phyloP scores from a whole-genome alignment of 176 grass and related monocot species.

The Oryza punctata region DNA sequence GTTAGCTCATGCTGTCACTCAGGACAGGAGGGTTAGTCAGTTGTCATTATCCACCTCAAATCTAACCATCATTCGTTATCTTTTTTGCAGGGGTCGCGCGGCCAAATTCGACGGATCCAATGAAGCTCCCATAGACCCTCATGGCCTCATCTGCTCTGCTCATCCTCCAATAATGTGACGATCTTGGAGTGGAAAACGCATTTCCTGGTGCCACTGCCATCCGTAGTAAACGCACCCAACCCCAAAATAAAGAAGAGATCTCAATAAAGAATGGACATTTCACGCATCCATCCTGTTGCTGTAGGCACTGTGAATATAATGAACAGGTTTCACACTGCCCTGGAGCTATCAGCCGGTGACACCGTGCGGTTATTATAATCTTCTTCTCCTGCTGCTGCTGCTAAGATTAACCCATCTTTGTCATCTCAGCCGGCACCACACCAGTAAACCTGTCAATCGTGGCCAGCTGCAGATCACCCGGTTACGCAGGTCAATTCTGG shows the following conservation, averaged over 20 bases:
- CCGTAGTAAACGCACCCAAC: neutral
- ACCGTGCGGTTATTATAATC: neutral
- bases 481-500: neutral
- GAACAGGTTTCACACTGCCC: constrained; percentile 23
- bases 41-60: constrained; percentile 39
- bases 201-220: constrained; percentile 15
- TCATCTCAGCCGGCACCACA: neutral
- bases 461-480: constrained; percentile 2
- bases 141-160: constrained; percentile 29
- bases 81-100: constrained; percentile 22
- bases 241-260: neutral
- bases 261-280: neutral
- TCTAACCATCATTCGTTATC: constrained; percentile 33
- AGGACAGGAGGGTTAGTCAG: constrained; percentile 27
- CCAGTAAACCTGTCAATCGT: neutral
- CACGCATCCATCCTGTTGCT: neutral
- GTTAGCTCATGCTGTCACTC: constrained; percentile 20
- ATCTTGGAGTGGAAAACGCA: neutral
- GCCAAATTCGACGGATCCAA: constrained; percentile 31
- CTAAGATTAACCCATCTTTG: neutral
- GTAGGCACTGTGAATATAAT: neutral
- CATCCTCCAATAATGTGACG: constrained; percentile 3
- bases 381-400: neutral
- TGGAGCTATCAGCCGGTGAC: constrained; percentile 30
- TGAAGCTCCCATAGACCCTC: neutral